Evolutionary conservation across 441 rosid species (phyloP), one percentile per base, ranked within the genome.

Genomic region (Daphne laureola): DNA sequence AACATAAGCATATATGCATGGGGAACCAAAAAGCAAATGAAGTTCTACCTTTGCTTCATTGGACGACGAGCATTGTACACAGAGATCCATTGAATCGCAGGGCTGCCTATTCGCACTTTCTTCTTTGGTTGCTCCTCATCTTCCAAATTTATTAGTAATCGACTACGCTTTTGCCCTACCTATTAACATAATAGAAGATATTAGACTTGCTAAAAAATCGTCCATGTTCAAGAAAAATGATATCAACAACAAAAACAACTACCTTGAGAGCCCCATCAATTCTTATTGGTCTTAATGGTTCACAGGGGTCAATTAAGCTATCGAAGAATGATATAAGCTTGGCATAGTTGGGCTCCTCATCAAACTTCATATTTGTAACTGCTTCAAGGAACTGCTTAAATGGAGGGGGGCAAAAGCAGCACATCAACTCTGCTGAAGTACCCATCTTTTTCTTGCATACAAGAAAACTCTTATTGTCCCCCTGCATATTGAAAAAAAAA

Each of bases 41-140:
- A 54, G 21, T 51, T 18, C 11, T 64, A 83, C 95, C 96, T 75
- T 65, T 89, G 97, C 82, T 89, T 89, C 97, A 89, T 89, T 14
- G 97, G 92, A 43, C 92, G 84, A 11, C 92, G 90, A 12, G 95
- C 92, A 64, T 86, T 86, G 69, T 89, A 89, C 31, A 89, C 92
- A 62, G 92, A 81, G 43, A 89, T 75, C 95, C 97, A 89, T 69
- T 89, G 97, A 7, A 87, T 80, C 42, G 95, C 97, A 53, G 95
- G 97, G 66, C 84, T 89, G 47, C 97, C 97, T 46, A 89, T 49
- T 63, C 95, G 79, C 45, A 89, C 60, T 75, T 86, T 89, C 73
- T 89, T 89, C 69, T 75, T 89, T 2, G 97, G 95, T 63, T 86
- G 97, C 67, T 86, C 97, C 62, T 86, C 95, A 63, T 89, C 97